A percentile compares a stretch with the other conserved stretches of the same genome.
Evolutionary conservation across 768 basidiomycete species (phyloP).

Genomic region (Phlegmacium glaucopus): DNA sequence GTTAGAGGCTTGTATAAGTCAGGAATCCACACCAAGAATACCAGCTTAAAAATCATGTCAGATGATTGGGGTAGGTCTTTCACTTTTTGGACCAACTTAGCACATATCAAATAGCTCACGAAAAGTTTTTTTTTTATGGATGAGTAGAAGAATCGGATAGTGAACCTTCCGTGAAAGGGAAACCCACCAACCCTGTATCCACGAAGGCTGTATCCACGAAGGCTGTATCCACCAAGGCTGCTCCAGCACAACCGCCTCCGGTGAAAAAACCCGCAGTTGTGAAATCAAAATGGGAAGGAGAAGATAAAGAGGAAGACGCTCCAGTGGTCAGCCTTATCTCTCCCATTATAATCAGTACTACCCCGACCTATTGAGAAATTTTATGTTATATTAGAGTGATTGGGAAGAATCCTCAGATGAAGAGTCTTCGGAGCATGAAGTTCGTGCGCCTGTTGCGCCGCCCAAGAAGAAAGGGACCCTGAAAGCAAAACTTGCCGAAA

Average conservation of each 20-base stretch:
- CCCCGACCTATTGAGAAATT: background rate
- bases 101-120: constrained; percentile 10
- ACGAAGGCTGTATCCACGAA: constrained; percentile 24
- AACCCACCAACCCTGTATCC: constrained; percentile 16
- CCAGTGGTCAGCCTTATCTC: constrained; percentile 59
- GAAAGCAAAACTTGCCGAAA: constrained; percentile 90
- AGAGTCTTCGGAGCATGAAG: constrained; percentile 64
- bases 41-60: constrained; percentile 10
- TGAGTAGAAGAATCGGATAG: constrained; percentile 37
- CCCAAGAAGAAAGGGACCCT: constrained; percentile 91
- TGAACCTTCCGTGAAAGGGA: constrained; percentile 28
- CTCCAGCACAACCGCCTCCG: constrained; percentile 9
- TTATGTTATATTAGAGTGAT: constrained; percentile 63
- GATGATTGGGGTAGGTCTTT: constrained; percentile 18
- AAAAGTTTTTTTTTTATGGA: background rate
- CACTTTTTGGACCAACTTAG: constrained; percentile 1
- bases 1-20: no score
- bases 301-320: constrained; percentile 82
- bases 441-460: constrained; percentile 52
- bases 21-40: background rate
- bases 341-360: constrained; percentile 2
- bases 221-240: constrained; percentile 19
- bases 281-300: constrained; percentile 82
- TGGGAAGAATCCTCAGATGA: constrained; percentile 65
- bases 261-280: constrained; percentile 18